These are phyloP conservation scores for Podospora pseudoanserina DNA, from an alignment of 495 filamentous ascomycete genomes.

Conservation along the genomic window DNA sequence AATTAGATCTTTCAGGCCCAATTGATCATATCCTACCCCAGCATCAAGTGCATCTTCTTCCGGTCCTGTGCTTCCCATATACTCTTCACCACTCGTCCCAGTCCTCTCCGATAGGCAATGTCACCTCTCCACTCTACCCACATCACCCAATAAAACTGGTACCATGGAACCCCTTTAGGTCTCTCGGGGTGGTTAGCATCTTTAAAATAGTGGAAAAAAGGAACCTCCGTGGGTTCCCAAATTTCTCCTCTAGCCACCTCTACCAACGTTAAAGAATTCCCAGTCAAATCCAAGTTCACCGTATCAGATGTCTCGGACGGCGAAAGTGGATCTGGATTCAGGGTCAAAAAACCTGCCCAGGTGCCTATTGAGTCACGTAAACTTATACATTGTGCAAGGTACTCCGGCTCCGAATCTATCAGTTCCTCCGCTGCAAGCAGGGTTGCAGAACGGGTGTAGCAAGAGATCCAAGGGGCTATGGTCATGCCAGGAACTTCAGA, in stretches of 20 bases:
- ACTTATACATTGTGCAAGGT: not conserved
- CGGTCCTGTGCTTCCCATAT: not conserved
- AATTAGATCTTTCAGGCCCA: too few species aligned
- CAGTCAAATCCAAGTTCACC: too few species aligned
- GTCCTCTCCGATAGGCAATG: not conserved
- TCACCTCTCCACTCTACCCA: not conserved
- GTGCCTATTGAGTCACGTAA: not conserved
- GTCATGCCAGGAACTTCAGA: not conserved
- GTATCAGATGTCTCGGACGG: not conserved
- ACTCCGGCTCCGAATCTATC: not conserved
- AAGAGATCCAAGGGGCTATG: not conserved
- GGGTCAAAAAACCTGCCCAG: not conserved
- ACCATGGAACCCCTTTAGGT: not conserved
- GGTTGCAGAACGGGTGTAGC: not conserved
- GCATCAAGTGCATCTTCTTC: not conserved
- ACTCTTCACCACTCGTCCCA: not conserved
- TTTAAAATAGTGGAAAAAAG: too few species aligned
- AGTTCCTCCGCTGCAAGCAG: not conserved
- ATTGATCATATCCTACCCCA: not conserved
- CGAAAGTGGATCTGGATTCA: not conserved
- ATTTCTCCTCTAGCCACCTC: too few species aligned
- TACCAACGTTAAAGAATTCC: too few species aligned
- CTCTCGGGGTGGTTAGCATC: not conserved
- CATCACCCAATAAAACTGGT: not conserved
- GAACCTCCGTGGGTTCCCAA: too few species aligned